Evolutionary conservation across 148 eudicot genomes (phyloP).

Genomic region (Chenopodium quinoa): DNA sequence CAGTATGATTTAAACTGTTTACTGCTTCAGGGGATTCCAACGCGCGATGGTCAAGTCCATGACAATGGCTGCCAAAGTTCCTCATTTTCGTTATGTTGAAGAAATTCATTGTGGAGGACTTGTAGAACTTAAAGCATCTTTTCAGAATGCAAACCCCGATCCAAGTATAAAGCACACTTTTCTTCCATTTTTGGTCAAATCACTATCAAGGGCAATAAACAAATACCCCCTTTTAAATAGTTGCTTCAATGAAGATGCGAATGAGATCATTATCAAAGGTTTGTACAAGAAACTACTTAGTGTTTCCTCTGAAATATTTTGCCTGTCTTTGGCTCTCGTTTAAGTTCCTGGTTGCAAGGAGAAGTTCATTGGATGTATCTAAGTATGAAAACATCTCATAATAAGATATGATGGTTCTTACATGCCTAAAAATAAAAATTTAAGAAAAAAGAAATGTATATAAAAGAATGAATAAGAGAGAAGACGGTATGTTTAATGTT

Average conservation of each 20-base stretch:
- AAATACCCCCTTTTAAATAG: slow-evolving; percentile 79
- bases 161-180: slow-evolving; percentile 81
- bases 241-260: slow-evolving; percentile 60
- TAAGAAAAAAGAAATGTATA: not conserved
- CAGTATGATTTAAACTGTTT: slow-evolving; percentile 9
- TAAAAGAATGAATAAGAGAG: not conserved
- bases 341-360: not conserved
- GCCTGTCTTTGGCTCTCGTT: not conserved
- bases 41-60: slow-evolving; percentile 98
- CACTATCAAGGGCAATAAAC: slow-evolving; percentile 77
- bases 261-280: slow-evolving; percentile 82
- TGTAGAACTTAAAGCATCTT: slow-evolving; percentile 63
- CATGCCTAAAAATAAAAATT: not conserved
- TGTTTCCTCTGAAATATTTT: not conserved
- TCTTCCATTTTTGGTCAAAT: slow-evolving; percentile 83
- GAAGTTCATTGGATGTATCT: not conserved
- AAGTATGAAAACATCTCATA: slow-evolving; percentile 5
- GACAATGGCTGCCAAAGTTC: slow-evolving; percentile 89
- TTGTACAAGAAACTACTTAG: not conserved
- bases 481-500: not conserved
- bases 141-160: slow-evolving; percentile 72
- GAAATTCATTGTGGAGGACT: slow-evolving; percentile 81
- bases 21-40: slow-evolving; percentile 75
- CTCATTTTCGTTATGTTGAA: slow-evolving; percentile 93
- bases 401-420: not conserved